Percentiles rank a stretch among this genome's conserved stretches.
Conservation (phyloP, 768 basidiomycete species). For the Lactarius pseudohatsudake region DNA sequence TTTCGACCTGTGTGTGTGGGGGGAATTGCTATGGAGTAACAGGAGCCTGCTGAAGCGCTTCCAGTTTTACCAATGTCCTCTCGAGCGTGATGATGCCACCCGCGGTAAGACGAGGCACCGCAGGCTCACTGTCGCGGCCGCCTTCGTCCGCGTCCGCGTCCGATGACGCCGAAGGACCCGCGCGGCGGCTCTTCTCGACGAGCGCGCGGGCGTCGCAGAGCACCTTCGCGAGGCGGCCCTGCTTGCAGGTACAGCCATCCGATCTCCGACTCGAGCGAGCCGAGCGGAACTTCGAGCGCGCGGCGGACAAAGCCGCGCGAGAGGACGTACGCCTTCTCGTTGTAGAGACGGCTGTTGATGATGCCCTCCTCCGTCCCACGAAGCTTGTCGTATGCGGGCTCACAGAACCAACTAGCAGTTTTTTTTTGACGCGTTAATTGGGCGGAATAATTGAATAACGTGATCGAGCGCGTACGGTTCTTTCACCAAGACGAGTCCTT, state of each 20-base stretch:
- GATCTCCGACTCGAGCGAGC: conserved; percentile 71
- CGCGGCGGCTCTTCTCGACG: conserved; percentile 66
- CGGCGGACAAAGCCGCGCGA: conserved; percentile 89
- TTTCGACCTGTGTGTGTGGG: background rate
- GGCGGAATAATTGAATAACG: conserved; percentile 6
- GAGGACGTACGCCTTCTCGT: conserved; percentile 89
- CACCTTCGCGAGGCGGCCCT: conserved; percentile 66
- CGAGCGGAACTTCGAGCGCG: conserved; percentile 77
- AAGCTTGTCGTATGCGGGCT: conserved; percentile 91
- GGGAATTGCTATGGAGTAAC: conserved; percentile 12
- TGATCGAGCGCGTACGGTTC: conserved; percentile 67
- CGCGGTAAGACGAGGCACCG: conserved; percentile 74
- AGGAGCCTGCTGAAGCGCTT: conserved; percentile 38
- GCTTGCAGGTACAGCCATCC: conserved; percentile 66
- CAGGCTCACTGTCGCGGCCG: conserved; percentile 41
- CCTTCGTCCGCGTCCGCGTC: conserved; percentile 33
- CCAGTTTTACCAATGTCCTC: conserved; percentile 69
- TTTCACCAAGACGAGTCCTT: conserved; percentile 89
- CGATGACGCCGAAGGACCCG: conserved; percentile 19
- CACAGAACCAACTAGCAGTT: conserved; percentile 73
- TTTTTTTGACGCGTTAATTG: background rate
- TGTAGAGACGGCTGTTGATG: conserved; percentile 90
- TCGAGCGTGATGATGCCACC: conserved; percentile 79
- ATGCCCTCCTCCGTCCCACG: conserved; percentile 87
- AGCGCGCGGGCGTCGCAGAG: conserved; percentile 60